Evolutionary conservation across 352 stramenopile species (phyloP), one percentile per base, ranked within the genome.

Genomic region (Pelagophyceae sp.): DNA sequence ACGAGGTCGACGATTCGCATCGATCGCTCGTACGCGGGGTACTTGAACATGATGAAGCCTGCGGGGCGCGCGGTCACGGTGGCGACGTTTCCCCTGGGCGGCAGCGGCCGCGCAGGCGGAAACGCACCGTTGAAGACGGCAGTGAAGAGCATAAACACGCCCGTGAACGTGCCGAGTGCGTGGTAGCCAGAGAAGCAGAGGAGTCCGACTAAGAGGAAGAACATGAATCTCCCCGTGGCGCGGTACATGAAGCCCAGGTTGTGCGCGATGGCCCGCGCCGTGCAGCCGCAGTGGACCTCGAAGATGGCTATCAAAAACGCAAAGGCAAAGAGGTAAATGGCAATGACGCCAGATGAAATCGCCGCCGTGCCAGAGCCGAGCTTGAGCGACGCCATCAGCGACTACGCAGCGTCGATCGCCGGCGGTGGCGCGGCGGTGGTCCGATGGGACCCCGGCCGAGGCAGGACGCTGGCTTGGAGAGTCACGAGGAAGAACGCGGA

Each of bases 41-140:
- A 74, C 67, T 72, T 72, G 31, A 38, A 72, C 5, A 38, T 11
- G 63, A 72, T 72, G 63, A 72, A 45, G n/a, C n/a, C n/a, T n/a
- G n/a, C n/a, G n/a, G n/a, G n/a, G n/a, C n/a, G n/a, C n/a, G n/a
- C n/a, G n/a, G n/a, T n/a, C n/a, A n/a, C n/a, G n/a, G n/a, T n/a
- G n/a, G n/a, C n/a, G n/a, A n/a, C n/a, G n/a, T n/a, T n/a, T n/a
- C n/a, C n/a, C n/a, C n/a, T n/a, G n/a, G n/a, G n/a, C n/a, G n/a
- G n/a, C n/a, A n/a, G n/a, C n/a, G n/a, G n/a, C n/a, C n/a, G n/a
- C n/a, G n/a, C n/a, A n/a, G n/a, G n/a, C n/a, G n/a, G n/a, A n/a
- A n/a, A n/a, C n/a, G n/a, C 11, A 2, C 35, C 67, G 67, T 74
- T 74, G 35, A 54, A 31, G 67, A 74, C 0, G 0, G 67, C 67